Evolutionary conservation across 2,329 filamentous ascomycete genomes (phyloP), one percentile per base, ranked within the genome.

Genomic region (Remersonia thermophila): DNA sequence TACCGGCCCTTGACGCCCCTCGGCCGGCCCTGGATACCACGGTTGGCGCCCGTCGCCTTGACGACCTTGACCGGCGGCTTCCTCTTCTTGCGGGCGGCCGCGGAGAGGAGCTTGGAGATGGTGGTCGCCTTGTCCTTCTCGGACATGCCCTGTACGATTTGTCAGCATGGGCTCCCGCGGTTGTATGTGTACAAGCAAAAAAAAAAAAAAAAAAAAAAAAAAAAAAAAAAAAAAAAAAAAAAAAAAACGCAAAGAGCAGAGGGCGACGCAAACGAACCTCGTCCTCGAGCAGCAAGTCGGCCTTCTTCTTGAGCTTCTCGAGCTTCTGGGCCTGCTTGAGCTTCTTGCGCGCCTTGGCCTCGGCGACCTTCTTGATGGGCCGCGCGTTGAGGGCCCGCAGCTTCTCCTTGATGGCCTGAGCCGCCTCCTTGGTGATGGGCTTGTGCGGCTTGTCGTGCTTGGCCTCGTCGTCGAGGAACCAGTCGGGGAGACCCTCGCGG

Each of bases 311-410:
- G 45, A 98, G 66, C 65, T 94, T 95, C 71, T 98, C 91, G 20
- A 98, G 63, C 39, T 75, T 73, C 60, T 93, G 83, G 1, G 85
- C 89, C 7, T 87, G 79, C 71, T 93, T 93, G 61, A 94, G 80
- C 66, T 95, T 96, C 77, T 98, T 98, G 41, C 91, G 73, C 26
- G 87, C 89, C 62, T 93, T 87, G 16, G 91, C 91, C 62, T 98
- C 91, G 49, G 83, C 81, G 23, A 98, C 91, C 68, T 98, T 98
- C 72, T 98, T 98, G 73, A 96, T 96, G 1, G 91, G 91, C 23
- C 91, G 77, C 7, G 89, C 91, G 56, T 98, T 96, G 50, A 93
- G 73, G 1, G 91, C 87, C 23, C 89, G 81, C 54, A 83, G 57
- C 63, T 98, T 98, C 54, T 95, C 89, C 59, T 91, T 87, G 65